A percentile compares a stretch with the other conserved stretches of the same genome.
Evolutionary conservation across 192 early-diverging fungal genomes (phyloP).

Genomic region (Backusella psychrophila): DNA sequence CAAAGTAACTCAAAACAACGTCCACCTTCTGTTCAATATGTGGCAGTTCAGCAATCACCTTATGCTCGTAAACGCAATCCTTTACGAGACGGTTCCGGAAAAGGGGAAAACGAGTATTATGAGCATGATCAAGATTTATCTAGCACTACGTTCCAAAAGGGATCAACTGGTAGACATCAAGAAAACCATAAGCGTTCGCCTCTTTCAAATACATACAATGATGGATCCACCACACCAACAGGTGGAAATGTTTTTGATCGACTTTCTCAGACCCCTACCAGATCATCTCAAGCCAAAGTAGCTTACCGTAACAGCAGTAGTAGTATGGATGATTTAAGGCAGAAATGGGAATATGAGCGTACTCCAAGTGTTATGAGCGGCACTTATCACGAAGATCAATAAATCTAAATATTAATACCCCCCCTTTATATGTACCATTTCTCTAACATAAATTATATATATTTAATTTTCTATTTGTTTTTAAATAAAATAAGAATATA

Average conservation of each 20-base stretch:
- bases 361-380: constrained; percentile 22
- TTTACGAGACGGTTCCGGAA: constrained; percentile 26
- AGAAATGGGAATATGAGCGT: constrained; percentile 23
- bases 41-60: background rate
- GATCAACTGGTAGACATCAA: background rate
- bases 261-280: constrained; percentile 28
- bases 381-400: constrained; percentile 12
- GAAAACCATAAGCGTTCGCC: constrained; percentile 3
- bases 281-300: constrained; percentile 35
- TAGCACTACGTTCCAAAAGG: background rate
- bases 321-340: constrained; percentile 33
- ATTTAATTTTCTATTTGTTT: background rate
- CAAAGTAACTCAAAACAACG: constrained; percentile 13
- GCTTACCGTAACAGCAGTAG: constrained; percentile 32
- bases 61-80: constrained; percentile 22
- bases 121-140: background rate
- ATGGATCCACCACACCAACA: constrained; percentile 11
- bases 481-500: background rate
- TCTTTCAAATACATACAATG: background rate
- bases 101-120: background rate
- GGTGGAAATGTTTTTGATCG: constrained; percentile 34
- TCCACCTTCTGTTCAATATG: constrained; percentile 17
- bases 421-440: background rate
- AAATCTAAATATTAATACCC: constrained; percentile 5
- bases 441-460: background rate